A percentile compares a stretch with the other conserved stretches of the same genome.
Evolutionary conservation across 139 green algal species (phyloP).

Genomic region (Chlorella vulgaris): DNA sequence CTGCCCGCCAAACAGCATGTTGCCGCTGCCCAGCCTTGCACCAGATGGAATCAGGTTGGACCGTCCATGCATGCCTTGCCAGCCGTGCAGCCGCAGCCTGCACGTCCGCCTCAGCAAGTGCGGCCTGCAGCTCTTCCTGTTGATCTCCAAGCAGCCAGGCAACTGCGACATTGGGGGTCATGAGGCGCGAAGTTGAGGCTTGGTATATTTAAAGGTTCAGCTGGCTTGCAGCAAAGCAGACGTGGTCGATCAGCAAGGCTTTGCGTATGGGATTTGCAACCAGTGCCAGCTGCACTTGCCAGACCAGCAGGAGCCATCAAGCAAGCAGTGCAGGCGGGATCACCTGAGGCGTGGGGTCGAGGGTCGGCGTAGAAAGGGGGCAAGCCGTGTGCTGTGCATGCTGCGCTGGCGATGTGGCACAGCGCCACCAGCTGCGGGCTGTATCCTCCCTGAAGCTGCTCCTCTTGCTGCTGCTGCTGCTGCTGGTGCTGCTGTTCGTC

Average conservation of each 20-base stretch:
- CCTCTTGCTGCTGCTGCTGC: no score
- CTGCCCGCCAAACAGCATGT: neutral
- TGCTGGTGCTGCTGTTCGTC: neutral
- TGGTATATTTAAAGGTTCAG: no score
- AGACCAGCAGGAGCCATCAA: no score
- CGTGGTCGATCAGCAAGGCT: no score
- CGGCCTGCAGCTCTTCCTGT: constrained; percentile 7
- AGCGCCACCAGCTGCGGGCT: constrained; percentile 12
- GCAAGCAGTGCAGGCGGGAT: no score
- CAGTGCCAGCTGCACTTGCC: no score
- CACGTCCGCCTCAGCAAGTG: neutral
- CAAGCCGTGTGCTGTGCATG: constrained; percentile 29
- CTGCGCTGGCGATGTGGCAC: constrained; percentile 11
- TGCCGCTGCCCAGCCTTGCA: constrained; percentile 18
- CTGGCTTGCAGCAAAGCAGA: no score
- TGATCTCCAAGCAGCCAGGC: constrained; percentile 36
- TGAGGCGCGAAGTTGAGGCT: no score
- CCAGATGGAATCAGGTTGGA: neutral
- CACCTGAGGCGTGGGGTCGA: constrained; percentile 28
- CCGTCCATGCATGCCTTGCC: neutral
- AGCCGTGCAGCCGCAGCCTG: neutral
- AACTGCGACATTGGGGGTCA: constrained; percentile 7
- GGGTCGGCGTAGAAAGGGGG: constrained; percentile 36
- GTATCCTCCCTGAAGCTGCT: neutral
- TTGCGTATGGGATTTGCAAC: no score